Conservation (phyloP, 495 filamentous ascomycete genomes). For the Evernia prunastri region DNA sequence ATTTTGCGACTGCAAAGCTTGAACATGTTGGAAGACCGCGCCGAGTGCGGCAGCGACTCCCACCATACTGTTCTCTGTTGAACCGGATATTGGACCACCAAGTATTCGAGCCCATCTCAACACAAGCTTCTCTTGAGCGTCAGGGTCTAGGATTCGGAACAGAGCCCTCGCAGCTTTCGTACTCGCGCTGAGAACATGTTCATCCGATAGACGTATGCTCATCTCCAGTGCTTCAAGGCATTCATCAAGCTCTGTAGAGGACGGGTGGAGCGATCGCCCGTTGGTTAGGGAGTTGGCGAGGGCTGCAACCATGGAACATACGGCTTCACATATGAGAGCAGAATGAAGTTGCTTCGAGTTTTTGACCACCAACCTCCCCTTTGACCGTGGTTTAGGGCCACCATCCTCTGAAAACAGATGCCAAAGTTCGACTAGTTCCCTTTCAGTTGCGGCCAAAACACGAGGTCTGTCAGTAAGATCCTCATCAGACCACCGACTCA, state of each 20-base stretch:
- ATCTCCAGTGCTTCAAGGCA: slow-evolving; percentile 2
- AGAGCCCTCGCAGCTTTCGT: not conserved
- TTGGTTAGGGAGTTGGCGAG: not conserved
- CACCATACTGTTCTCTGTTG: not conserved
- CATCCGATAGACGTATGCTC: slow-evolving; percentile 7
- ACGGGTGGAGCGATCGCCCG: not conserved
- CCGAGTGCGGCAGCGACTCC: slow-evolving; percentile 6
- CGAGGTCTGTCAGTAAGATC: not conserved
- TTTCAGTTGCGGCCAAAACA: not conserved
- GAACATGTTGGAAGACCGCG: slow-evolving; percentile 9
- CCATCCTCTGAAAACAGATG: not conserved
- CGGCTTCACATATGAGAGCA: slow-evolving; percentile 7
- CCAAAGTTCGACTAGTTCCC: not conserved
- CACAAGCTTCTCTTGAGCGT: not conserved
- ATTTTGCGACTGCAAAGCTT: not conserved
- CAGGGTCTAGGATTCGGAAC: not conserved
- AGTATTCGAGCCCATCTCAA: not conserved
- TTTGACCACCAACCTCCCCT: not conserved
- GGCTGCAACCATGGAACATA: slow-evolving; percentile 14
- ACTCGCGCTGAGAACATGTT: slow-evolving; percentile 1
- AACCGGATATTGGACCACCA: not conserved
- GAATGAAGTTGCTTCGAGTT: slow-evolving; percentile 2
- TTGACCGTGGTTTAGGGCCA: not conserved
- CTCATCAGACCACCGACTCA: not conserved
- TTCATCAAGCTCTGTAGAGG: not conserved